Evolutionary conservation across 495 filamentous ascomycete genomes (phyloP).

Genomic region (Penicillium lagena): DNA sequence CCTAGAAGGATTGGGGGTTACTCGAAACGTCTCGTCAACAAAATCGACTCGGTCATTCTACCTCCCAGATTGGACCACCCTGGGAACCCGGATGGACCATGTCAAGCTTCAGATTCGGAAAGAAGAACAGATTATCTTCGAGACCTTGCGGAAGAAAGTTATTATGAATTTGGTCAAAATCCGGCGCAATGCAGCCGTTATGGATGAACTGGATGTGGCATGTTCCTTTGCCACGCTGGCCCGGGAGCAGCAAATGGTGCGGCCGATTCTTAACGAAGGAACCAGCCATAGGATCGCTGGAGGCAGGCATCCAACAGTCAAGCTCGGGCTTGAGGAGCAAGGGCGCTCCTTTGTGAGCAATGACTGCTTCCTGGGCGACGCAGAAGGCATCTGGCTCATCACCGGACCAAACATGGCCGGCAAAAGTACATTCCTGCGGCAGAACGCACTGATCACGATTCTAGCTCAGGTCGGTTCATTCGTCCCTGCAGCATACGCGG

Average conservation of each 20-base stretch:
- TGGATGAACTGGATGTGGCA: constrained; percentile 88
- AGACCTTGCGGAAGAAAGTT: constrained; percentile 63
- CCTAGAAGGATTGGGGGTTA: constrained; percentile 37
- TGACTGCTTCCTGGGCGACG: constrained; percentile 69
- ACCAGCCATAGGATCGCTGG: constrained; percentile 63
- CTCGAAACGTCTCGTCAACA: constrained; percentile 63
- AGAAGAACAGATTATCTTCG: constrained; percentile 74
- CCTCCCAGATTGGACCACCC: constrained; percentile 70
- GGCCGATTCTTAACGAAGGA: constrained; percentile 61
- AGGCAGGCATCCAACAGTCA: constrained; percentile 86
- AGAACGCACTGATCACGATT: constrained; percentile 90
- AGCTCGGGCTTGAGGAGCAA: constrained; percentile 68
- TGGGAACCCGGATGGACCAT: constrained; percentile 70
- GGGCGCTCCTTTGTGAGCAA: constrained; percentile 82
- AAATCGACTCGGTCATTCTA: constrained; percentile 84
- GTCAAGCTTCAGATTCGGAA: constrained; percentile 64
- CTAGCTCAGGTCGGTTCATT: constrained; percentile 88
- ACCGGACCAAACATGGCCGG: constrained; percentile 99
- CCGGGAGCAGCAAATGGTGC: constrained; percentile 59
- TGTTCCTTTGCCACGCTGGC: constrained; percentile 79
- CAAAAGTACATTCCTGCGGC: constrained; percentile 90
- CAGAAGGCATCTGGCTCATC: constrained; percentile 76
- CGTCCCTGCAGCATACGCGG: constrained; percentile 79
- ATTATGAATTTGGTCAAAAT: constrained; percentile 73
- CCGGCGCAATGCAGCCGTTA: constrained; percentile 76